Evolutionary conservation across 371 early-diverging fungal species (phyloP).

Genomic region (Amoeboaphelidium protococcarum): DNA sequence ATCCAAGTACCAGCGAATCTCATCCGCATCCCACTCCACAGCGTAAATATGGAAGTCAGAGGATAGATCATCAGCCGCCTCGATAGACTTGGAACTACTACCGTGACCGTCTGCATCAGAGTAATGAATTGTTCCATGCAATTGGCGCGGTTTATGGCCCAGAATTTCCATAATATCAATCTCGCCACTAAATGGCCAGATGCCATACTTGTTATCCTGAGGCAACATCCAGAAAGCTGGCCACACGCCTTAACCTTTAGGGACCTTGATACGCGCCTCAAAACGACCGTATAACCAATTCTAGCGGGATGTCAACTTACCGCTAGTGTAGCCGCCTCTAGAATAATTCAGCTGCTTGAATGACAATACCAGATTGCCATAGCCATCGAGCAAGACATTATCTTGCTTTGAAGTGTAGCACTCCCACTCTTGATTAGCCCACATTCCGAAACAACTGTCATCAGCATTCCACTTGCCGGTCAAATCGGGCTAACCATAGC

Average conservation of each 20-base stretch:
- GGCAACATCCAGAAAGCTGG: neutral
- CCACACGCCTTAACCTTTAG: neutral
- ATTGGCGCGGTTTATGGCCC: neutral
- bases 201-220: neutral
- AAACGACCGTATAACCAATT: too few species aligned
- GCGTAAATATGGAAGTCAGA: neutral
- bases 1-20: neutral
- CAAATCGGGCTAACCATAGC: too few species aligned
- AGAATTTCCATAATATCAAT: constrained; percentile 1
- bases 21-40: neutral
- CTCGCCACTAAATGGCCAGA: neutral
- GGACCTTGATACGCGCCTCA: too few species aligned
- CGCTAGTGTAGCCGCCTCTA: too few species aligned
- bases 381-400: too few species aligned
- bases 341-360: too few species aligned
- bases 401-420: too few species aligned
- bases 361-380: too few species aligned
- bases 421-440: too few species aligned
- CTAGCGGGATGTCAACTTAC: too few species aligned
- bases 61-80: neutral
- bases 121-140: neutral
- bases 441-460: too few species aligned
- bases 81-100: neutral
- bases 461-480: too few species aligned
- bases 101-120: neutral